Evolutionary conservation across 352 stramenopile species (phyloP), one percentile per base, ranked within the genome.

Genomic region (Globisporangium megalacanthum): DNA sequence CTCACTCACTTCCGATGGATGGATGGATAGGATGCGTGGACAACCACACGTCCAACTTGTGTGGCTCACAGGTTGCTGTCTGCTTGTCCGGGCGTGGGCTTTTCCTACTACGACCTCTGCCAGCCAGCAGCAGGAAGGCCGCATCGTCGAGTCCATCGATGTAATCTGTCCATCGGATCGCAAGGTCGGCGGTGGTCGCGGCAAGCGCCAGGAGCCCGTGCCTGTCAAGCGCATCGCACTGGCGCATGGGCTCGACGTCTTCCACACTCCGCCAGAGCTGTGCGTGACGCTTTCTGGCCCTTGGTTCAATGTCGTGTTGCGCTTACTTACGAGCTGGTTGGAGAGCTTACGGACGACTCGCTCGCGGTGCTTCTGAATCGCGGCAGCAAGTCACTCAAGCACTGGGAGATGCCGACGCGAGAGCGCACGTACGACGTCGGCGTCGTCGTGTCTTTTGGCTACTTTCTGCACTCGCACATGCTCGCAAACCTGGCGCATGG

Each of bases 361-460:
- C 25, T 29, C 25, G 25, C 4, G 25, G 2, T 29, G 25, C 25
- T 29, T 29, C 25, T 29, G 25, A 29, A 29, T 29, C 25, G 25
- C 25, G 25, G 20, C 33, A 87, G 74, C 15, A 94, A 94, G 59
- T 86, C 78, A 45, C 81, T 94, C 15, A 90, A 89, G 66, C 68
- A 72, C 15, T 94, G 82, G 84, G 58, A 75, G 36, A 75, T 86
- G 49, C 75, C 83, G 4, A 70, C 72, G 9, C 61, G 52, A 0
- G 56, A 71, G 5, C 39, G 33, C 17, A 22, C 15, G 1, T 94
- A 92, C 60, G 84, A 94, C 51, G 76, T 96, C 7, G 86, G 83
- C 8, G 84, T 96, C 2, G 86, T 96, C 39, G 86, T 95, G n/a
- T 95, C 85, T 3, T 96, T 96, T 55, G 86, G 86, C 9, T 94